phyloP scores from a whole-genome alignment of 1,284 basidiomycete genomes.

The Ustilago curta region DNA sequence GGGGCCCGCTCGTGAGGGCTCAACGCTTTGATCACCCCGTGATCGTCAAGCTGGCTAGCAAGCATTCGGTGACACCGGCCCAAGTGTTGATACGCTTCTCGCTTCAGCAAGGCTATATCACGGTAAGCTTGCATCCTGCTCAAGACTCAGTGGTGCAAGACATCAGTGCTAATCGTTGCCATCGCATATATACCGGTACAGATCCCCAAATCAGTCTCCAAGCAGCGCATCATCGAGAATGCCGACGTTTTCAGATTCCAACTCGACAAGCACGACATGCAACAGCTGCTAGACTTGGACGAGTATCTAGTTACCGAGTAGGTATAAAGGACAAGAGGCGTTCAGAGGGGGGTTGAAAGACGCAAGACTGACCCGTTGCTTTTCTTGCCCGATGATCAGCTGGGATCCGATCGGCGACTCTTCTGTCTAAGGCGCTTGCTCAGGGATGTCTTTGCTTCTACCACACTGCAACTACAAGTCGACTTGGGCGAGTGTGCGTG shows the following conservation, averaged over 20 bases:
- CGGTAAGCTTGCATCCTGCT: conserved; percentile 10
- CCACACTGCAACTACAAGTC: background rate
- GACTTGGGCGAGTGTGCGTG: no score
- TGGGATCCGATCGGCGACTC: conserved; percentile 40
- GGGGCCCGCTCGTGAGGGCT: conserved; percentile 29
- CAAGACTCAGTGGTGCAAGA: background rate
- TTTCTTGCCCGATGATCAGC: background rate
- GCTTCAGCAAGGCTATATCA: conserved; percentile 33
- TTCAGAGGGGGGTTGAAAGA: background rate
- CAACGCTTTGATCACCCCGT: conserved; percentile 33
- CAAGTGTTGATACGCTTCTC: conserved; percentile 42
- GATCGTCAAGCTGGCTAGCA: conserved; percentile 21
- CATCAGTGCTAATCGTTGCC: background rate
- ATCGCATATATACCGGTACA: background rate
- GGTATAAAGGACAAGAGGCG: background rate
- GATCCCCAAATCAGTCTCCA: conserved; percentile 78
- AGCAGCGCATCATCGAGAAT: conserved; percentile 78
- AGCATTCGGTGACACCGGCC: conserved; percentile 26
- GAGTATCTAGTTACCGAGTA: conserved; percentile 39
- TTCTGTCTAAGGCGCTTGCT: conserved; percentile 2
- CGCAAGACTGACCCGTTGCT: background rate
- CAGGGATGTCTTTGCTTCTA: background rate
- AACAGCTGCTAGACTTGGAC: conserved; percentile 22
- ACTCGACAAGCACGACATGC: conserved; percentile 76
- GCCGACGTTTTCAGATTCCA: conserved; percentile 77